Evolutionary conservation across 2,329 filamentous ascomycete species (phyloP).

Genomic region (Neonectria hederae): DNA sequence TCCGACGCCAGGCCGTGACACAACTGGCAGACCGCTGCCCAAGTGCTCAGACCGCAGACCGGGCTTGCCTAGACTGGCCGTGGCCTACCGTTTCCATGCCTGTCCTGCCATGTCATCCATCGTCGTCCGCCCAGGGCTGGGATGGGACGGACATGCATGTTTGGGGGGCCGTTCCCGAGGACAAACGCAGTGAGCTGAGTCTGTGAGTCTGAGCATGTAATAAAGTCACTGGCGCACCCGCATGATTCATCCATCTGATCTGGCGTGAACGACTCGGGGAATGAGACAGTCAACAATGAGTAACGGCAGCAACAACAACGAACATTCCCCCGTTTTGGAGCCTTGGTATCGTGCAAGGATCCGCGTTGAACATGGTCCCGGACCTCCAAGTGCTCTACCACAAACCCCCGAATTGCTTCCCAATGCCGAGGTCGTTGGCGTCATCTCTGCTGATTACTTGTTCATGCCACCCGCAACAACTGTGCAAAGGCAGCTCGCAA

Average conservation of each 20-base stretch:
- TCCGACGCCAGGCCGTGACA: neutral
- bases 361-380: conserved; percentile 3
- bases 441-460: conserved; percentile 33
- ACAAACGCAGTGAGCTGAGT: neutral
- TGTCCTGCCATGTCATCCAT: neutral
- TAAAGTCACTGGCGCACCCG: neutral
- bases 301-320: neutral
- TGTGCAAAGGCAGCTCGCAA: conserved; percentile 9
- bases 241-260: conserved; percentile 21
- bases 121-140: neutral
- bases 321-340: neutral
- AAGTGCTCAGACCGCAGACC: neutral
- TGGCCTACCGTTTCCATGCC: neutral
- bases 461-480: conserved; percentile 32
- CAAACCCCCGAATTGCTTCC: conserved; percentile 11
- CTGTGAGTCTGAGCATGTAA: no score
- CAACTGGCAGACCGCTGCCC: neutral
- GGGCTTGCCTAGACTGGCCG: neutral
- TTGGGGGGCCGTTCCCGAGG: neutral
- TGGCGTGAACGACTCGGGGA: conserved; percentile 11
- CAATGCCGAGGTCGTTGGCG: conserved; percentile 16
- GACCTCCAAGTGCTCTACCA: conserved; percentile 10
- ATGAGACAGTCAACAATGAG: neutral
- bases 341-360: conserved; percentile 8
- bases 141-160: neutral